Percentiles rank a stretch among this genome's conserved stretches.
Conservation (phyloP, 2,329 filamentous ascomycete genomes). For the Pseudonectria buxi region DNA sequence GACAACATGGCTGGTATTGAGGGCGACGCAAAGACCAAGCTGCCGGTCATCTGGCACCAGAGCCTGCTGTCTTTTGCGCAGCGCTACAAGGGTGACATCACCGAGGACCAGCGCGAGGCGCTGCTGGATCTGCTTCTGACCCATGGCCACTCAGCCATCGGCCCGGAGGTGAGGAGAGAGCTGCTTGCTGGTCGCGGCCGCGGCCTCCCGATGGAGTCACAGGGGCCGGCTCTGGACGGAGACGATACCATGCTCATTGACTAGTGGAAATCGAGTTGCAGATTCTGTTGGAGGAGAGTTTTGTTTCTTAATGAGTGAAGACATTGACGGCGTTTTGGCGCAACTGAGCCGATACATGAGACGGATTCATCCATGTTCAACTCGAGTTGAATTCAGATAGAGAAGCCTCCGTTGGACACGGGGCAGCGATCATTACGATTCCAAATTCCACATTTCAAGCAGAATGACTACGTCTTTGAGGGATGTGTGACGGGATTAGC, state of each 20-base stretch:
- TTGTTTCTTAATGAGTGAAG: constrained; percentile 18
- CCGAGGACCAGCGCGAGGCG: constrained; percentile 88
- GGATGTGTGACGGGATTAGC: too few species aligned
- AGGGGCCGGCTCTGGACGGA: constrained; percentile 53
- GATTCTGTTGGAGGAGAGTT: constrained; percentile 3
- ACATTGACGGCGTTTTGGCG: constrained; percentile 19
- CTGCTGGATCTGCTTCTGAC: constrained; percentile 79
- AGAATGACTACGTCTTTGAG: too few species aligned
- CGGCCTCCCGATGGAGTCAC: constrained; percentile 59
- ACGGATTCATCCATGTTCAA: constrained; percentile 8
- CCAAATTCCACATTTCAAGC: constrained; percentile 10
- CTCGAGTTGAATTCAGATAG: constrained; percentile 16
- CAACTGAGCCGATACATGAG: constrained; percentile 11
- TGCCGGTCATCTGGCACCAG: constrained; percentile 97
- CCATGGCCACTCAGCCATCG: constrained; percentile 81
- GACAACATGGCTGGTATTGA: constrained; percentile 47
- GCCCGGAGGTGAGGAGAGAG: constrained; percentile 84
- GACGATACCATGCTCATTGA: constrained; percentile 90
- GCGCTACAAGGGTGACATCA: constrained; percentile 92
- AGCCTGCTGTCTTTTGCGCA: constrained; percentile 87
- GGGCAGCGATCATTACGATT: constrained; percentile 16
- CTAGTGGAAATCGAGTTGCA: constrained; percentile 17
- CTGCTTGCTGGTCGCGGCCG: constrained; percentile 80
- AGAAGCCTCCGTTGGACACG: constrained; percentile 11
- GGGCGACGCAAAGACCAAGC: constrained; percentile 51